Percentiles rank a stretch among this genome's conserved stretches.
phyloP scores from a whole-genome alignment of 768 basidiomycete genomes.

The Lanmaoa pseudosensibilis region DNA sequence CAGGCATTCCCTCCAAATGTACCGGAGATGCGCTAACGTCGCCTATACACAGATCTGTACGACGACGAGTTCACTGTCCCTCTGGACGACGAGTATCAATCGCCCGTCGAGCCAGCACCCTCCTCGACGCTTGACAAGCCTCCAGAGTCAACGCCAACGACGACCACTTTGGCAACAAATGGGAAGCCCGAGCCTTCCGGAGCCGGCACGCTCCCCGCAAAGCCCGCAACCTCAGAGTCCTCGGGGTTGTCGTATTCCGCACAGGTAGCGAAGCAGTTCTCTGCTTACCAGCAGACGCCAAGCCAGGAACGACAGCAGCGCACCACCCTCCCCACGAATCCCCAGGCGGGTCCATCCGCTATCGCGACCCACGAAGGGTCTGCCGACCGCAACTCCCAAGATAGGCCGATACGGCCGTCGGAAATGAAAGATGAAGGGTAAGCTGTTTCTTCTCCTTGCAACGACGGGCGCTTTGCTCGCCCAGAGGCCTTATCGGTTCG shows the following conservation, averaged over 20 bases:
- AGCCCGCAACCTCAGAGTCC: constrained; percentile 26
- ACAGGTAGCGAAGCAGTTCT: constrained; percentile 66
- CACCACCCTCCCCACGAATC: constrained; percentile 24
- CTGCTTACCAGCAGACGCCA: constrained; percentile 61
- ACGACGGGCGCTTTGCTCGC: constrained; percentile 16
- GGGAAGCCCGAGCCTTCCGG: constrained; percentile 24
- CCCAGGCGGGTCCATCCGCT: constrained; percentile 27
- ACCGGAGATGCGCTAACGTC: constrained; percentile 2
- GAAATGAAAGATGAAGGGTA: constrained; percentile 86
- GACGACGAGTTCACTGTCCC: constrained; percentile 43
- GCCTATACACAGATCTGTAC: constrained; percentile 47
- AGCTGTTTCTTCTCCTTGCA: constrained; percentile 39
- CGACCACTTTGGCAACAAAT: constrained; percentile 19
- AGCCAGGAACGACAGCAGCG: constrained; percentile 62
- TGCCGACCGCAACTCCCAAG: constrained; percentile 36
- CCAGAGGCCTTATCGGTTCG: constrained; percentile 6
- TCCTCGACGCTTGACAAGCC: constrained; percentile 20
- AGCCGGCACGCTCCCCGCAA: constrained; percentile 28
- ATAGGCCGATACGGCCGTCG: constrained; percentile 60
- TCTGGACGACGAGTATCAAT: constrained; percentile 33
- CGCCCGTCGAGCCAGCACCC: constrained; percentile 27
- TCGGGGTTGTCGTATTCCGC: constrained; percentile 55
- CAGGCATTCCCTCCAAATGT: constrained; percentile 22
- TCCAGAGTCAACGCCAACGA: constrained; percentile 17
- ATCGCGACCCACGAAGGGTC: constrained; percentile 40